Conservation (phyloP, 2,329 filamentous ascomycete genomes). For the Seiridium unicorne region DNA sequence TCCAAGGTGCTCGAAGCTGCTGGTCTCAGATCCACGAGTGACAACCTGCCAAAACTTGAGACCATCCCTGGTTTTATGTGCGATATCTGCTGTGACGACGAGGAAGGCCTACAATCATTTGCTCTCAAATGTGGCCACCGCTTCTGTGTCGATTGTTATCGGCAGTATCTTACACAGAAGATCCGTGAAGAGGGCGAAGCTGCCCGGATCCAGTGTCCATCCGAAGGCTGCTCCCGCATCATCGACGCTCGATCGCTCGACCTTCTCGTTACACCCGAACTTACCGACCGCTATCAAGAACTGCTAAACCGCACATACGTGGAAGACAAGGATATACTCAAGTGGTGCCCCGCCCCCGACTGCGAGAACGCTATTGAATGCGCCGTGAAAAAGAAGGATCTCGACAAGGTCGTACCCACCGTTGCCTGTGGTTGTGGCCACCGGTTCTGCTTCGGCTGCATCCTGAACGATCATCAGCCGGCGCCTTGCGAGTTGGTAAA, state of each 20-base stretch:
- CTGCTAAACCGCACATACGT: constrained; percentile 93
- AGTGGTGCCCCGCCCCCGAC: constrained; percentile 98
- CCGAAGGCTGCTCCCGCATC: constrained; percentile 82
- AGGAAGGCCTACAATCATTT: constrained; percentile 73
- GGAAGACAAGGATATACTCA: constrained; percentile 91
- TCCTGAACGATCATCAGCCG: constrained; percentile 85
- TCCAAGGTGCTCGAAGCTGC: constrained; percentile 80
- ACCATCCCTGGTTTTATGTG: constrained; percentile 76
- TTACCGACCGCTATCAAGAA: constrained; percentile 69
- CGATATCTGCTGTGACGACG: constrained; percentile 96
- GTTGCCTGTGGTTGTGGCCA: constrained; percentile 83
- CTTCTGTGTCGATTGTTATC: constrained; percentile 90
- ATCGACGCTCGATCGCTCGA: constrained; percentile 88
- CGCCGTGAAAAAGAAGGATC: constrained; percentile 79
- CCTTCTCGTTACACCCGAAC: constrained; percentile 62
- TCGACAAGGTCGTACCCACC: constrained; percentile 82
- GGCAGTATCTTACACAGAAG: constrained; percentile 88
- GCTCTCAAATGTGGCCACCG: constrained; percentile 94
- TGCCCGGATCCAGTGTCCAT: constrained; percentile 89
- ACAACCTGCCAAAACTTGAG: constrained; percentile 65
- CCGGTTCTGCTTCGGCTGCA: constrained; percentile 94
- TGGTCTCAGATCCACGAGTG: constrained; percentile 69
- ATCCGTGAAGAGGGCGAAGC: constrained; percentile 95
- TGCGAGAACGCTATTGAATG: constrained; percentile 93
- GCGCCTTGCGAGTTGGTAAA: constrained; percentile 90